Percentiles rank a stretch among this genome's conserved stretches.
phyloP scores from a whole-genome alignment of 2,329 filamentous ascomycete genomes.

The Penicillium digitatum region DNA sequence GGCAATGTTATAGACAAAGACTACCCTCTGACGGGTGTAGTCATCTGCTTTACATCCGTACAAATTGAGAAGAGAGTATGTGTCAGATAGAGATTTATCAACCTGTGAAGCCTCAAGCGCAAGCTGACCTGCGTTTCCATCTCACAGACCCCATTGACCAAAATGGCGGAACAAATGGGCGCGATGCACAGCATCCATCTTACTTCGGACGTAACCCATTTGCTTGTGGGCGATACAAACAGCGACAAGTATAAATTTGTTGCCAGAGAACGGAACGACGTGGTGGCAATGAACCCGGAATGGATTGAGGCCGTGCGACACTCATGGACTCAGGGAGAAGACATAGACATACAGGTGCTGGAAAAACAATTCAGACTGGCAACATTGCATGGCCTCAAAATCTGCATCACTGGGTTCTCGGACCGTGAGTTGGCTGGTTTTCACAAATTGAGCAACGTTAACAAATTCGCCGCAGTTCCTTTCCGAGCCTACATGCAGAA shows the following conservation, averaged over 20 bases:
- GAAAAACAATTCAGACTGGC: constrained; percentile 55
- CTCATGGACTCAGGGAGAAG: constrained; percentile 74
- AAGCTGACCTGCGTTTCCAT: constrained; percentile 8
- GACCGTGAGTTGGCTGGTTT: constrained; percentile 49
- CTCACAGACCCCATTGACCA: constrained; percentile 39
- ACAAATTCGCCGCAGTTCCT: constrained; percentile 45
- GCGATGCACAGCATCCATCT: constrained; percentile 84
- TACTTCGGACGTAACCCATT: constrained; percentile 92
- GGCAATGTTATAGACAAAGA: constrained; percentile 48
- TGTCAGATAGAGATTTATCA: constrained; percentile 13
- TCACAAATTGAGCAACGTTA: background rate
- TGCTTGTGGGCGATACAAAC: constrained; percentile 82
- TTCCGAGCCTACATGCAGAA: constrained; percentile 68
- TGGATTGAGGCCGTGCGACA: constrained; percentile 80
- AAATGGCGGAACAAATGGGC: constrained; percentile 69
- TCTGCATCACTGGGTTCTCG: constrained; percentile 68
- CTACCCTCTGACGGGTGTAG: constrained; percentile 64
- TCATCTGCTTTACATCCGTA: constrained; percentile 86
- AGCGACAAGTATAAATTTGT: constrained; percentile 96
- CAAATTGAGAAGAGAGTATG: constrained; percentile 71
- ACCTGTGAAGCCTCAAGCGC: background rate
- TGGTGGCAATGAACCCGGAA: constrained; percentile 73
- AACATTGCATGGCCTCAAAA: constrained; percentile 51
- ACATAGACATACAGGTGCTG: constrained; percentile 67
- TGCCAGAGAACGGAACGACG: constrained; percentile 79